Evolutionary conservation across 441 rosid species (phyloP), one percentile per base, ranked within the genome.

Genomic region (Pelargonium cotyledonis): DNA sequence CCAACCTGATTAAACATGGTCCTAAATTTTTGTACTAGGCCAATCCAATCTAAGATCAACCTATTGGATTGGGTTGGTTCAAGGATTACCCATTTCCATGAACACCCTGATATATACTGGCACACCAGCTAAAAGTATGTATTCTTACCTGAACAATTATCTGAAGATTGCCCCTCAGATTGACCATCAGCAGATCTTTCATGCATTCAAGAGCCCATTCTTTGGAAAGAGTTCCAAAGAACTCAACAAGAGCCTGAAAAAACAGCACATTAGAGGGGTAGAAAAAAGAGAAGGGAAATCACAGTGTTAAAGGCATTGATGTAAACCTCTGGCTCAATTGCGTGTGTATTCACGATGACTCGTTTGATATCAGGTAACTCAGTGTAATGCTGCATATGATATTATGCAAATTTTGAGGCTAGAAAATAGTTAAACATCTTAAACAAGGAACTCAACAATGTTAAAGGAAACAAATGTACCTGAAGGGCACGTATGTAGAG

Each of bases 311-410:
- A 75, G 60, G 55, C 58, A 55, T 40, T 65, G 14, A 31, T 58
- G 35, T 60, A 49, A 26, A 76, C 79, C 76, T 76, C 76, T 6
- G 73, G 76, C 58, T 76, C 79, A 21, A 72, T 76, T 29, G 79
- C 79, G 68, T 72, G 76, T 19, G 79, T 76, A 65, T 72, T 72
- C 68, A 76, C 76, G 0, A 76, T 76, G 23, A 76, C 70, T 58
- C 73, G 79, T 61, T 76, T 76, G 70, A 76, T 76, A 72, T 76
- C 79, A 3, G 79, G 70, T 16, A 76, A 68, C 61, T 76, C 76
- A 0, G 76, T 63, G 67, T 76, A 76, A 38, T 76, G 76, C 73
- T 76, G 79, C 65, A 65, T 70, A 61, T 58, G 14, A 58, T 19
- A 18, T 8, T 21, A 21, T 21, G 1, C 21, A 23, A 58, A 9